These are phyloP conservation scores for Ganoderma meredithae DNA, from an alignment of 1,284 basidiomycete genomes.

Conservation along the genomic window DNA sequence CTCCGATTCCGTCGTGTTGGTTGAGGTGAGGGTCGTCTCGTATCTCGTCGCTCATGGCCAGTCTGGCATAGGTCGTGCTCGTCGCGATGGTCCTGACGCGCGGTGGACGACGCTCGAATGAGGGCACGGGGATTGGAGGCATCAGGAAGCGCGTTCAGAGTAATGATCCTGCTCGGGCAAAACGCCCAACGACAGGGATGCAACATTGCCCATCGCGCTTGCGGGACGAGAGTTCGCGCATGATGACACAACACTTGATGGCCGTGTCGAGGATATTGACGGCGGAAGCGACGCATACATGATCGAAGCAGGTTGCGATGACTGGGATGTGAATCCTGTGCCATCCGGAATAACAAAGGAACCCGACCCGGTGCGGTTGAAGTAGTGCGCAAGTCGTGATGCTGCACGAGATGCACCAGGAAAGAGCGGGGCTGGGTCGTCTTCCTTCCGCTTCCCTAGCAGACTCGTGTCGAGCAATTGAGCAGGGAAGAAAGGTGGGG, in stretches of 20 bases:
- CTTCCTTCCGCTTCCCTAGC: constrained; percentile 36
- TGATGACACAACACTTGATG: constrained; percentile 36
- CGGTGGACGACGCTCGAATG: not conserved
- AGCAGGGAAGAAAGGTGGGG: constrained; percentile 35
- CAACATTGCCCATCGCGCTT: constrained; percentile 36
- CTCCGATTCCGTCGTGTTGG: constrained; percentile 1
- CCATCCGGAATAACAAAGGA: constrained; percentile 29
- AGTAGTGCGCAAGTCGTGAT: constrained; percentile 28
- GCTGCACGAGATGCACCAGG: constrained; percentile 35
- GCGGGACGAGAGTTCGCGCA: constrained; percentile 34
- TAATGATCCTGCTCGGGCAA: constrained; percentile 30
- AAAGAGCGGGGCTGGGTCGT: constrained; percentile 34
- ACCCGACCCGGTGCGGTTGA: constrained; percentile 29
- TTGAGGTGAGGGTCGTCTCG: constrained; percentile 8
- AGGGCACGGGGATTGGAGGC: not conserved
- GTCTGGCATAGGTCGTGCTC: constrained; percentile 21
- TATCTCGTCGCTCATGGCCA: constrained; percentile 12
- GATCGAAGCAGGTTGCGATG: constrained; percentile 25
- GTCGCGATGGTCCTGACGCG: constrained; percentile 20
- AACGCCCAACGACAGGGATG: constrained; percentile 24
- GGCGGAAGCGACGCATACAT: constrained; percentile 27
- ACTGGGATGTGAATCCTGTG: constrained; percentile 19
- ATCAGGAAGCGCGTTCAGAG: constrained; percentile 27
- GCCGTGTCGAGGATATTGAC: constrained; percentile 37
- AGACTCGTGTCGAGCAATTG: constrained; percentile 38